These are phyloP conservation scores for Stropharia rugosoannulata DNA, from an alignment of 768 basidiomycete genomes.

Conservation along the genomic window DNA sequence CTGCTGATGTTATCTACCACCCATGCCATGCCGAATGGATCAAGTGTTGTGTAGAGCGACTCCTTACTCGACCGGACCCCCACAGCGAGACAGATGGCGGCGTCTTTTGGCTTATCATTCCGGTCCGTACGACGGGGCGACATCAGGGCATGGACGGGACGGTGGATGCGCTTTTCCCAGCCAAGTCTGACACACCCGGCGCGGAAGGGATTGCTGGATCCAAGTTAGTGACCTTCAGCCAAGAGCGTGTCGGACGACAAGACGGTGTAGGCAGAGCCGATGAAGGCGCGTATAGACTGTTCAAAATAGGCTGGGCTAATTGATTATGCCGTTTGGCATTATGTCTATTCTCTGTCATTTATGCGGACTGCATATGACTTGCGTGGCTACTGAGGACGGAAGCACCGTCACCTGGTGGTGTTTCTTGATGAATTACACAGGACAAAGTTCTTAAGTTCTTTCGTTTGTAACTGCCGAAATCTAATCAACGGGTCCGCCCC, in stretches of 20 bases:
- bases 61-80: constrained; percentile 35
- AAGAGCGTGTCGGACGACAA: constrained; percentile 46
- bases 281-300: constrained; percentile 68
- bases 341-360: background rate
- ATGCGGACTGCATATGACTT: background rate
- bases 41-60: constrained; percentile 51
- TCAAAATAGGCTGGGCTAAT: constrained; percentile 68
- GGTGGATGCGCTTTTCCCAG: constrained; percentile 55
- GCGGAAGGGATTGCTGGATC: constrained; percentile 4
- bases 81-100: constrained; percentile 28
- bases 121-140: constrained; percentile 62
- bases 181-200: background rate
- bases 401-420: too few species aligned
- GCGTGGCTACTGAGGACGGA: too few species aligned
- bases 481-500: too few species aligned
- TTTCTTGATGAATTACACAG: too few species aligned
- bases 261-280: constrained; percentile 65
- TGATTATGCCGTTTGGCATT: background rate
- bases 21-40: constrained; percentile 71
- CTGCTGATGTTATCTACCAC: constrained; percentile 80
- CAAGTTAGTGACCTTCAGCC: constrained; percentile 45
- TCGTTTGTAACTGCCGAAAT: too few species aligned
- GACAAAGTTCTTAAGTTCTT: too few species aligned
- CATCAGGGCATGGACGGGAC: constrained; percentile 58
- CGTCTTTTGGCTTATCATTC: constrained; percentile 74